phyloP scores from a whole-genome alignment of 2,329 filamentous ascomycete species.

The Sclerotinia minor region DNA sequence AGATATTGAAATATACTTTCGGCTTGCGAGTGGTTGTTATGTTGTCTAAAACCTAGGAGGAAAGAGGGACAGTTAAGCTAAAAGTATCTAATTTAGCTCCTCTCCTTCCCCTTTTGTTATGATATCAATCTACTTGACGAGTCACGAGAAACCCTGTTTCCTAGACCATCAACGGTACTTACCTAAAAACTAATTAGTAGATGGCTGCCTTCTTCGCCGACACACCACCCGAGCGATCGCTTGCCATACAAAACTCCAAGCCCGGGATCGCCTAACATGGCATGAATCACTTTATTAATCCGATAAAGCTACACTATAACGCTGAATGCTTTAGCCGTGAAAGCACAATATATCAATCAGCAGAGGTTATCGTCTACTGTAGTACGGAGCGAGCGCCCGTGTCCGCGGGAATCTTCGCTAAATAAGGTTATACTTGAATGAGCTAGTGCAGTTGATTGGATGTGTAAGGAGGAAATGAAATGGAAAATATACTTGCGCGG shows the following conservation, averaged over 20 bases:
- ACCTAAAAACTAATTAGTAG: too few relatives aligned
- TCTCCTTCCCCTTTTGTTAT: not conserved
- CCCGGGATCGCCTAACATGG: not conserved
- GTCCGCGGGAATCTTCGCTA: not conserved
- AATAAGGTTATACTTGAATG: not conserved
- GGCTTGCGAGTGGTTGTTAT: too few relatives aligned
- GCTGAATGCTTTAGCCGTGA: not conserved
- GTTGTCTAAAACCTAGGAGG: not conserved
- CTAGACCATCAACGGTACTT: not conserved
- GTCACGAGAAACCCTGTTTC: not conserved
- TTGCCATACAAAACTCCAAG: not conserved
- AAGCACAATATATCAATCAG: not conserved
- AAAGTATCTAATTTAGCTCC: not conserved
- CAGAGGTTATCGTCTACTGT: not conserved
- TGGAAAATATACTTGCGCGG: not conserved
- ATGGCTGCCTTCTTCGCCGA: too few relatives aligned
- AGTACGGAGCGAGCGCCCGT: not conserved
- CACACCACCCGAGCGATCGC: not conserved
- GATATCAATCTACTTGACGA: not conserved
- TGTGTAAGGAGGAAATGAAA: not conserved
- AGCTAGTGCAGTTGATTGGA: not conserved
- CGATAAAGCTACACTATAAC: not conserved
- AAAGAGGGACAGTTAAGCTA: not conserved
- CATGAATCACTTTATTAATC: not conserved
- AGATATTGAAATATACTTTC: not conserved